Evolutionary conservation across 148 eudicot genomes (phyloP).

Genomic region (Simmondsia chinensis): DNA sequence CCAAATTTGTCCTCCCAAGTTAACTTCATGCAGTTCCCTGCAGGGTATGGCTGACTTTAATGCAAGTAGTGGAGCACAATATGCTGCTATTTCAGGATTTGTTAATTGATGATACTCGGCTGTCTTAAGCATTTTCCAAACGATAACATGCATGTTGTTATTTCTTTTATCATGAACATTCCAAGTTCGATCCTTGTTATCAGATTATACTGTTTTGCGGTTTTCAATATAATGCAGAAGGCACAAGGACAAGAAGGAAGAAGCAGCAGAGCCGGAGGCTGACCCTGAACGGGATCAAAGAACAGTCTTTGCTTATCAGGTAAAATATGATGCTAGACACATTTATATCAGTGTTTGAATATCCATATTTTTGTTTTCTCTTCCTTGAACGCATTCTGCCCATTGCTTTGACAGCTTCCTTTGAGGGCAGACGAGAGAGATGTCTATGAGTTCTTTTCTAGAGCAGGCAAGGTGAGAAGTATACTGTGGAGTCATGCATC

Average conservation of each 20-base stretch:
- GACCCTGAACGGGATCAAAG: slow-evolving; percentile 94
- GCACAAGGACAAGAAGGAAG: slow-evolving; percentile 67
- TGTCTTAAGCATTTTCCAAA: too few species aligned
- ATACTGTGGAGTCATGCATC: too few species aligned
- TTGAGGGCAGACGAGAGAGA: slow-evolving; percentile 89
- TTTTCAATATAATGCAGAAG: slow-evolving; percentile 38
- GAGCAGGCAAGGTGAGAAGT: slow-evolving; percentile 73
- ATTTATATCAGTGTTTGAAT: background rate
- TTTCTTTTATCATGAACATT: background rate
- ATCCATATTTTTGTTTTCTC: background rate
- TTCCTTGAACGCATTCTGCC: background rate
- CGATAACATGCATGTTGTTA: too few species aligned
- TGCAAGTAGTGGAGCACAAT: slow-evolving; percentile 31
- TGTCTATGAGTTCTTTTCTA: slow-evolving; percentile 80
- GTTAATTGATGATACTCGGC: background rate
- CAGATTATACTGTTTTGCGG: slow-evolving; percentile 1
- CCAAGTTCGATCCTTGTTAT: background rate
- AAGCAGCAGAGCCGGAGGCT: slow-evolving; percentile 48
- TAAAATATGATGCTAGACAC: slow-evolving; percentile 3
- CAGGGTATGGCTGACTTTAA: slow-evolving; percentile 41
- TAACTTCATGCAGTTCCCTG: slow-evolving; percentile 52
- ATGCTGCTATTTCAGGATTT: slow-evolving; percentile 29
- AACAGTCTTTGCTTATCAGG: slow-evolving; percentile 97
- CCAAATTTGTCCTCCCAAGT: slow-evolving; percentile 12
- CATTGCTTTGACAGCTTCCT: slow-evolving; percentile 41